Conservation (phyloP, 805 yeast species). For the Kazachstania africana region DNA sequence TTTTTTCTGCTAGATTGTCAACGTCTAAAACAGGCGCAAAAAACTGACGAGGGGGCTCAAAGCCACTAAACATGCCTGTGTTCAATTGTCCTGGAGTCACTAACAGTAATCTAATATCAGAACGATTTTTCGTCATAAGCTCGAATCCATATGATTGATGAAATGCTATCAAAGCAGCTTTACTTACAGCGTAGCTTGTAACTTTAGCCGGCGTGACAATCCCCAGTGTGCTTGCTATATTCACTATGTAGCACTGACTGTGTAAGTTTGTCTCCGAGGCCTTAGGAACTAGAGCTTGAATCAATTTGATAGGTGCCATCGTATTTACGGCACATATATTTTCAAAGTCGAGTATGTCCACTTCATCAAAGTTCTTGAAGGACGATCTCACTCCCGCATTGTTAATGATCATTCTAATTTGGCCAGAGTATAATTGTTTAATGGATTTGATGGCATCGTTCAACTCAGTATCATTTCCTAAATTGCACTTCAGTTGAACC, state of each 20-base stretch:
- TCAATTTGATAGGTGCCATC: constrained; percentile 64
- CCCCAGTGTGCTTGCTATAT: constrained; percentile 77
- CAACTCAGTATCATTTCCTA: constrained; percentile 31
- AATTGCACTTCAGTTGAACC: constrained; percentile 56
- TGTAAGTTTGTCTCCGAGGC: constrained; percentile 3
- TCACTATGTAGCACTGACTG: constrained; percentile 65
- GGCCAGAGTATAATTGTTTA: constrained; percentile 34
- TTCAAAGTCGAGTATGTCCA: constrained; percentile 30
- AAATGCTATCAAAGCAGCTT: constrained; percentile 72
- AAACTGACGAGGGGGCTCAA: constrained; percentile 57
- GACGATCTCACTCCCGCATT: constrained; percentile 70
- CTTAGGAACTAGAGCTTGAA: background rate
- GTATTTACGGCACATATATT: constrained; percentile 53
- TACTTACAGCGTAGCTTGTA: constrained; percentile 79
- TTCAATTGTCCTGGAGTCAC: constrained; percentile 78
- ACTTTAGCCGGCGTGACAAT: constrained; percentile 73
- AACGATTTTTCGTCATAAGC: constrained; percentile 32
- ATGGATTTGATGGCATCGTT: constrained; percentile 36
- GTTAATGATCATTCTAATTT: constrained; percentile 59
- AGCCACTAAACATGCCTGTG: constrained; percentile 65
- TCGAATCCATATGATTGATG: constrained; percentile 74
- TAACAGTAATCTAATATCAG: constrained; percentile 57
- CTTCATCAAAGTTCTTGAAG: constrained; percentile 28
- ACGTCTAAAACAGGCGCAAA: constrained; percentile 73
- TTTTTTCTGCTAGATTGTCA: constrained; percentile 39